phyloP scores from a whole-genome alignment of 768 basidiomycete species.

The Tulasnella sp. region DNA sequence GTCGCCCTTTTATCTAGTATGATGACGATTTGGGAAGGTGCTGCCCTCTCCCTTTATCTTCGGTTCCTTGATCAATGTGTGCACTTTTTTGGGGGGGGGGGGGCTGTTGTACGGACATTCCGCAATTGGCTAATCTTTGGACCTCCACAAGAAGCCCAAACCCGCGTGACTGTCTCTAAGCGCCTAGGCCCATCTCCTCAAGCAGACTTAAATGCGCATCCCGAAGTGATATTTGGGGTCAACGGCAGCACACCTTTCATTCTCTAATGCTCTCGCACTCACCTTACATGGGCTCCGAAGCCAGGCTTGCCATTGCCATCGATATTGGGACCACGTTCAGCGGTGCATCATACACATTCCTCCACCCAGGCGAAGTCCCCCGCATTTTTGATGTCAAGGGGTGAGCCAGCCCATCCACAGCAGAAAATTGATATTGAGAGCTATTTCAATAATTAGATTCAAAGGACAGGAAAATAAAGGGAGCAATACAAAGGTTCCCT shows the following conservation, averaged over 20 bases:
- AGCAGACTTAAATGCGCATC: neutral
- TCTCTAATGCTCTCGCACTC: neutral
- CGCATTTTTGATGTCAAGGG: slow-evolving; percentile 2
- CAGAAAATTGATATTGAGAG: neutral
- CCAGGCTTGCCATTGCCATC: slow-evolving; percentile 16
- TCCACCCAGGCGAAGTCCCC: neutral
- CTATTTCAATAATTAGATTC: neutral
- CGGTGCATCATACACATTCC: slow-evolving; percentile 16
- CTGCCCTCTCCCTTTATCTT: no score
- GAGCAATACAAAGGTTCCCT: slow-evolving; percentile 3
- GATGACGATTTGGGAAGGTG: no score
- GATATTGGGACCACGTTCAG: slow-evolving; percentile 18
- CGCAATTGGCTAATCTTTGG: neutral
- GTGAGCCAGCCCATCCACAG: neutral
- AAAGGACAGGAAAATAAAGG: neutral
- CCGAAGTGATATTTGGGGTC: neutral
- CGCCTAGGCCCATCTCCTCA: neutral
- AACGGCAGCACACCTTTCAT: neutral
- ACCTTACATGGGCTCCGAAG: neutral
- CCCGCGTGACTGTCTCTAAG: neutral
- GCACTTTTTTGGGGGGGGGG: neutral
- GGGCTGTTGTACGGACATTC: neutral
- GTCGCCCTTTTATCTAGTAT: no score
- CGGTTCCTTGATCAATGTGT: neutral
- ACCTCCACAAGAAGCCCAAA: neutral